Base-by-base conservation (phyloP, 345 rosid genomes). In the Eucalyptus shirleyi region DNA sequence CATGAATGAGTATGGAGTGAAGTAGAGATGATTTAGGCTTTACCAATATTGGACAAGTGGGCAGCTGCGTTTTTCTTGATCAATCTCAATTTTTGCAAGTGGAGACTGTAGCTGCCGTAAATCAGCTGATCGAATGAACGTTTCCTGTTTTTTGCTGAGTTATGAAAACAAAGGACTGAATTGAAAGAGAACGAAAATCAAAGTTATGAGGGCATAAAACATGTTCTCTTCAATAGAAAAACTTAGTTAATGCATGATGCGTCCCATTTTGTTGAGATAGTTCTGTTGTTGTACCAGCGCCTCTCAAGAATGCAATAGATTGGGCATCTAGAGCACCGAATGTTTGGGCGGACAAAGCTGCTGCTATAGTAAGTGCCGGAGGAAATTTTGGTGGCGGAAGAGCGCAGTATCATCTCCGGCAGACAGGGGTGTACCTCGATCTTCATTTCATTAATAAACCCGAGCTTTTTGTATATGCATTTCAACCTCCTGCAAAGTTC, bases 391-490 rank as follows among this genome's bases (percentile, higher is more conserved):
- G 97, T 4, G 96, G 98, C 23, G 96, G 96, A 55, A 91, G 92
- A 88, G 90, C 93, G 3, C 99, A 97, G 3, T 94, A 95, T 90
- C 99, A 96, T 93, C 97, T 95, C 8, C 97, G 98, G 37, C 99
- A 98, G 87, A 95, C 94, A 24, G 99, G 98, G 82, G 98, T 96
- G 21, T 95, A 87, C 90, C 93, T 97, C 4, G 96, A 96, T 88
- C 97, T 97, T 89, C 99, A 98, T 92, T 97, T 97, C 95, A 94
- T 98, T 92, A 98, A 98, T 93, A 95, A 95, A 60, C 99, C 98
- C 0, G 97, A 95, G 94, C 96, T 95, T 91, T 94, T 92, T 91
- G 50, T 98, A 91, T 93, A 94, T 42, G 98, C 98, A 9, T 95
- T 93, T 89, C 93, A 95, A 59, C 95, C 96, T 65, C 99, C 98